Percentiles rank a stretch among this genome's conserved stretches.
phyloP scores from a whole-genome alignment of 139 green algal genomes.

The Penium margaritaceum region DNA sequence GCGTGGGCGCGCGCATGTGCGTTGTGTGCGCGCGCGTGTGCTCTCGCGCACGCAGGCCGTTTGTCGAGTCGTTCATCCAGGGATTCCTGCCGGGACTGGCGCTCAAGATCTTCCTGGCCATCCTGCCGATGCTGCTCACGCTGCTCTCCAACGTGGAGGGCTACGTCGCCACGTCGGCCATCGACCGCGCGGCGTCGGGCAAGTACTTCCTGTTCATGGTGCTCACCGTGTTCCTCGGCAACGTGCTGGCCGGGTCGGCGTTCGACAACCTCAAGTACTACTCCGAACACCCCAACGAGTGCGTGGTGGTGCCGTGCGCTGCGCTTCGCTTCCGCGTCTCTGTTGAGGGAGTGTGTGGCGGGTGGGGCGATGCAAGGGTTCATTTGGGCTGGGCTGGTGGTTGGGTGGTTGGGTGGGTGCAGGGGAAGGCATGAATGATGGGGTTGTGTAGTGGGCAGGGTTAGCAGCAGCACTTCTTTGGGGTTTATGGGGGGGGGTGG shows the following conservation, averaged over 20 bases:
- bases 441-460: too few species aligned
- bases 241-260: constrained; percentile 20
- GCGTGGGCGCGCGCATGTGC: too few species aligned
- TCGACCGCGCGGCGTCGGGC: constrained; percentile 17
- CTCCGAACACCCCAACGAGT: constrained; percentile 23
- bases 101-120: constrained; percentile 30
- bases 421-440: too few species aligned
- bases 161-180: not conserved
- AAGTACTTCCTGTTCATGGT: constrained; percentile 43
- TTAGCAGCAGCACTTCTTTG: too few species aligned
- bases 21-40: not conserved
- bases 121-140: constrained; percentile 27
- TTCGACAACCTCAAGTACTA: constrained; percentile 23
- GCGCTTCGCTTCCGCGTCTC: too few species aligned
- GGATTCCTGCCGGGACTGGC: constrained; percentile 41
- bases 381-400: too few species aligned
- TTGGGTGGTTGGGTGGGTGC: too few species aligned
- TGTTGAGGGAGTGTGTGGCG: too few species aligned
- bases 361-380: too few species aligned
- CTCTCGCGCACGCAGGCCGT: not conserved
- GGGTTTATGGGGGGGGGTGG: too few species aligned
- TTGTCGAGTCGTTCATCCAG: constrained; percentile 26
- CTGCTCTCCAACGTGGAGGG: constrained; percentile 39
- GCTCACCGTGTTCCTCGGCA: constrained; percentile 41
- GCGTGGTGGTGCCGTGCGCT: too few species aligned